phyloP scores from a whole-genome alignment of 768 basidiomycete species.

The Agaricus blazei region DNA sequence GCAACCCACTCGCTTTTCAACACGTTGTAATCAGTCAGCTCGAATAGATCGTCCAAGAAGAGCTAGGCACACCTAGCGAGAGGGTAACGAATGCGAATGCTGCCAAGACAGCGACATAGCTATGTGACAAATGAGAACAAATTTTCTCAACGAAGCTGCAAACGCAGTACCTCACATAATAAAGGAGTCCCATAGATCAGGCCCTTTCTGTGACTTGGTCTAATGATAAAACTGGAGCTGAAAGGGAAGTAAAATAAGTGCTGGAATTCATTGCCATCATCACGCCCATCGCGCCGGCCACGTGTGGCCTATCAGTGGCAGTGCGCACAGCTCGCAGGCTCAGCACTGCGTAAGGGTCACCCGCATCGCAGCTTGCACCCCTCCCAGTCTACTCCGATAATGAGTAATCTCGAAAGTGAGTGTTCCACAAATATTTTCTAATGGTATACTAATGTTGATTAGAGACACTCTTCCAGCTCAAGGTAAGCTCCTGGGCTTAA shows the following conservation, averaged over 20 bases:
- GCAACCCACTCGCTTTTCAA: slow-evolving; percentile 76
- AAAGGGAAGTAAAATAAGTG: background rate
- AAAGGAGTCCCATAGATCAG: slow-evolving; percentile 45
- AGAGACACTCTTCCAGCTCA: slow-evolving; percentile 99
- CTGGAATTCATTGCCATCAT: slow-evolving; percentile 5
- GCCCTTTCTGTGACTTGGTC: slow-evolving; percentile 6
- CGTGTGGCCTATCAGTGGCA: slow-evolving; percentile 9
- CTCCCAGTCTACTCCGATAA: slow-evolving; percentile 19
- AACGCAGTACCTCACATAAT: slow-evolving; percentile 51
- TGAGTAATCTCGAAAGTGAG: slow-evolving; percentile 91
- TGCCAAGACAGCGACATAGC: slow-evolving; percentile 70
- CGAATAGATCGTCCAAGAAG: background rate
- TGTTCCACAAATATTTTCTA: slow-evolving; percentile 1
- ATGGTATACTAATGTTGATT: slow-evolving; percentile 24
- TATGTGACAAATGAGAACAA: slow-evolving; percentile 19
- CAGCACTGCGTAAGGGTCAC: background rate
- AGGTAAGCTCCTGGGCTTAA: slow-evolving; percentile 43
- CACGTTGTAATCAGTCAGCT: slow-evolving; percentile 5
- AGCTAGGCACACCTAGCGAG: slow-evolving; percentile 65
- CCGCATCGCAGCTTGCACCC: slow-evolving; percentile 1
- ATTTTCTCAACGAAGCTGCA: background rate
- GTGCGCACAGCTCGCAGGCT: background rate
- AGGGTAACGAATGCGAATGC: slow-evolving; percentile 90
- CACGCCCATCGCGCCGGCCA: background rate
- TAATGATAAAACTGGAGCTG: background rate